A percentile compares a stretch with the other conserved stretches of the same genome.
Evolutionary conservation across 106 monocot species (phyloP).

Genomic region (Hemerocallis citrina): DNA sequence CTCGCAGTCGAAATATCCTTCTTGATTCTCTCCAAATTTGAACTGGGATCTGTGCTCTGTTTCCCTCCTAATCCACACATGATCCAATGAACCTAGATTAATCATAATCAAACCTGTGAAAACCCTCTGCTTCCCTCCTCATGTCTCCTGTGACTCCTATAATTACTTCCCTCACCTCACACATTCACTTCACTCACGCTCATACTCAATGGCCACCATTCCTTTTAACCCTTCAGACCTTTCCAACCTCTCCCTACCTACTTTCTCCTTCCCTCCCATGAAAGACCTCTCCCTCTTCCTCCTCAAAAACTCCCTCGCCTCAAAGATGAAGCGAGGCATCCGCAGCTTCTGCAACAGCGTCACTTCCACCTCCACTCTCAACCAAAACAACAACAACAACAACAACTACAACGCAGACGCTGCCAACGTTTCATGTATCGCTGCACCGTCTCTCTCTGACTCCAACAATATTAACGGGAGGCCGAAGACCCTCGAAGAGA

Average conservation of each 20-base stretch:
- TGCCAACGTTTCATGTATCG: conserved; percentile 14
- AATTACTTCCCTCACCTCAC: conserved; percentile 21
- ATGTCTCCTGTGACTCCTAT: conserved; percentile 38
- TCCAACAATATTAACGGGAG: neutral
- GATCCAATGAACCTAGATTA: neutral
- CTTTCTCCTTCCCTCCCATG: conserved; percentile 18
- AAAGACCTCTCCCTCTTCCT: conserved; percentile 65
- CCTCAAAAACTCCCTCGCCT: conserved; percentile 51
- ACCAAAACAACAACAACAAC: conserved; percentile 21
- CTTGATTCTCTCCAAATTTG: no score
- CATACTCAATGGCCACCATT: conserved; percentile 6
- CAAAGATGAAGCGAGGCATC: conserved; percentile 77
- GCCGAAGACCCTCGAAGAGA: conserved; percentile 78
- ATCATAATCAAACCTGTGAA: conserved; percentile 6
- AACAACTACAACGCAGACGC: no score
- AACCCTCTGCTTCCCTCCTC: conserved; percentile 6
- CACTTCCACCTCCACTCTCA: conserved; percentile 51
- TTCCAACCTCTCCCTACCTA: neutral
- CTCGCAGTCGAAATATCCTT: no score
- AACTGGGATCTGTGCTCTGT: conserved; percentile 9
- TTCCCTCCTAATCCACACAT: neutral
- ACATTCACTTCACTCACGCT: conserved; percentile 42
- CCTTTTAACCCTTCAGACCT: conserved; percentile 7
- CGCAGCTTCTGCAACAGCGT: conserved; percentile 59
- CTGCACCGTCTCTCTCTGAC: conserved; percentile 4